Evolutionary conservation across 257 asterid genomes (phyloP).

Genomic region (Linderniella brevidens): DNA sequence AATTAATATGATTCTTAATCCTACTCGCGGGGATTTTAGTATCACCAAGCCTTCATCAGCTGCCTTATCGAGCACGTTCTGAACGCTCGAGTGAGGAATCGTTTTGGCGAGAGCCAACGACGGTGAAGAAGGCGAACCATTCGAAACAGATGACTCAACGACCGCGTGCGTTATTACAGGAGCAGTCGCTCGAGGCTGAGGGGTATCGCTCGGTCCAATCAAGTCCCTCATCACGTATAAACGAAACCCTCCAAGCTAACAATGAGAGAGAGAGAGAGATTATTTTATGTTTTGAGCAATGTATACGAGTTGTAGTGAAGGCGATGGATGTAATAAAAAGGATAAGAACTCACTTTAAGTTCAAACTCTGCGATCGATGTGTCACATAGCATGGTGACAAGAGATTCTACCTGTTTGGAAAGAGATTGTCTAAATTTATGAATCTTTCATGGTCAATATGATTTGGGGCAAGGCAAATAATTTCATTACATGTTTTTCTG

Average conservation of each 20-base stretch:
- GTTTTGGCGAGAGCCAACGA: conserved; percentile 44
- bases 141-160: conserved; percentile 28
- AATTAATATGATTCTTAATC: conserved; percentile 4
- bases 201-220: conserved; percentile 25
- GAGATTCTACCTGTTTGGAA: conserved; percentile 62
- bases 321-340: conserved; percentile 1
- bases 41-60: conserved; percentile 60
- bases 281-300: too few relatives aligned
- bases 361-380: conserved; percentile 83
- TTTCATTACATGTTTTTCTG: too few relatives aligned
- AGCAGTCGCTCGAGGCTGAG: conserved; percentile 32
- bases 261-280: too few relatives aligned
- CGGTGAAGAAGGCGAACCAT: conserved; percentile 53
- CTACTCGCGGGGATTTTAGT: conserved; percentile 71
- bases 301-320: too few relatives aligned
- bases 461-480: too few relatives aligned
- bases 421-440: too few relatives aligned
- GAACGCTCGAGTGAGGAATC: conserved; percentile 21
- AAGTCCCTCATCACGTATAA: conserved; percentile 45
- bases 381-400: conserved; percentile 49
- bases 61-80: conserved; percentile 35
- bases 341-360: conserved; percentile 39
- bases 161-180: conserved; percentile 23
- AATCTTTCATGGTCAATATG: too few relatives aligned
- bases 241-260: conserved; percentile 58